phyloP scores from a whole-genome alignment of 1,284 basidiomycete species.

The Pisolithus thermaeus region DNA sequence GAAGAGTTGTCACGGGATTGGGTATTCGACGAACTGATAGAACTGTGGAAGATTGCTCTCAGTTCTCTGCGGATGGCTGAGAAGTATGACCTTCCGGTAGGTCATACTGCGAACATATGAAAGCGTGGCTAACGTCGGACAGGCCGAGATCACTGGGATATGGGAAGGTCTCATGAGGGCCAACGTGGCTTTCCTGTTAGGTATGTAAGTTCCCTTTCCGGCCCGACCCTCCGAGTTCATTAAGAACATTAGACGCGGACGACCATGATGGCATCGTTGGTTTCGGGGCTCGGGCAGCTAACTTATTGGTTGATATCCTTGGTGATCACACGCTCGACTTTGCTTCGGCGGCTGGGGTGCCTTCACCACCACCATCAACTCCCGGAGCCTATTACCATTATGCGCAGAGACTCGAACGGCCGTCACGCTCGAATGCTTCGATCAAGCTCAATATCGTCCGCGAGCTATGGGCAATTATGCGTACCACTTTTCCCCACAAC shows the following conservation, averaged over 20 bases:
- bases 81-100: slow-evolving; percentile 36
- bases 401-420: background rate
- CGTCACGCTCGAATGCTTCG: slow-evolving; percentile 32
- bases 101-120: slow-evolving; percentile 16
- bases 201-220: slow-evolving; percentile 9
- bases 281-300: slow-evolving; percentile 37
- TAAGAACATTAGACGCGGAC: slow-evolving; percentile 20
- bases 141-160: slow-evolving; percentile 35
- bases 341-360: slow-evolving; percentile 20
- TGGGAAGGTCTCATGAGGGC: slow-evolving; percentile 39
- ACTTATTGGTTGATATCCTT: slow-evolving; percentile 47
- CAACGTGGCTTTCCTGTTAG: slow-evolving; percentile 30
- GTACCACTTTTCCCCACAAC: slow-evolving; percentile 36
- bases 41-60: slow-evolving; percentile 51
- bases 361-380: slow-evolving; percentile 2
- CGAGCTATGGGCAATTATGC: slow-evolving; percentile 48
- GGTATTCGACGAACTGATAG: slow-evolving; percentile 48
- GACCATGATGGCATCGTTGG: slow-evolving; percentile 30
- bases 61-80: slow-evolving; percentile 37
- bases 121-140: slow-evolving; percentile 2
- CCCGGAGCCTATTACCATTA: background rate
- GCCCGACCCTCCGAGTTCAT: slow-evolving; percentile 8
- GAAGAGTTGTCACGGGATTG: slow-evolving; percentile 51
- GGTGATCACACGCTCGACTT: slow-evolving; percentile 48
- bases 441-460: slow-evolving; percentile 49